Conservation (phyloP, 176 grass and related monocot species). For the Musa schizocarpa region DNA sequence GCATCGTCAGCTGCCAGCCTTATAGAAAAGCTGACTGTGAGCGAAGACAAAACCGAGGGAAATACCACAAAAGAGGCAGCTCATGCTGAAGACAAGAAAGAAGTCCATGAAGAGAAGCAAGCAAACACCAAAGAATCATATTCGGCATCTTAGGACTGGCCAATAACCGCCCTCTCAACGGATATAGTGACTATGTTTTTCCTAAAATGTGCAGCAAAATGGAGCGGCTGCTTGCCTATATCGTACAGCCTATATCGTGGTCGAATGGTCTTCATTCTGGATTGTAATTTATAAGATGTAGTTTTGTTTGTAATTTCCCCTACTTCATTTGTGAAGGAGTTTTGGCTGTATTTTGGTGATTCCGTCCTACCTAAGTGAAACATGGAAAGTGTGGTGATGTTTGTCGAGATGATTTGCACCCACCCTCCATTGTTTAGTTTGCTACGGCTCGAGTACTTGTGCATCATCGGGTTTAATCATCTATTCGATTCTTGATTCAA, state of each 20-base stretch:
- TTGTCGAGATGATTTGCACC: background rate
- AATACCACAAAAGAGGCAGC: slow-evolving; percentile 20
- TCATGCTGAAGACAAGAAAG: slow-evolving; percentile 22
- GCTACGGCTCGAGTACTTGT: too few species aligned
- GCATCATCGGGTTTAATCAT: too few species aligned
- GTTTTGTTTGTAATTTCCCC: background rate
- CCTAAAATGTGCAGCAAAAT: too few species aligned
- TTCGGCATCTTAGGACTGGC: background rate
- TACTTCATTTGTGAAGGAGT: background rate
- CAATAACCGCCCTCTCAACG: background rate
- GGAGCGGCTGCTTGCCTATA: background rate
- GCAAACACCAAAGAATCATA: background rate
- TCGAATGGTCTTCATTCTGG: background rate
- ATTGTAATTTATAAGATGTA: background rate
- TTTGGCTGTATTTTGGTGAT: background rate
- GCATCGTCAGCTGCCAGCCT: slow-evolving; percentile 33
- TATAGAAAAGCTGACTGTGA: slow-evolving; percentile 40
- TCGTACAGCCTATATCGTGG: background rate
- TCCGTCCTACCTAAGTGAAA: background rate
- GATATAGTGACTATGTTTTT: too few species aligned
- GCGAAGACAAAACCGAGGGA: slow-evolving; percentile 24
- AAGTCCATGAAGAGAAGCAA: background rate
- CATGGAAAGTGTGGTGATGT: background rate
- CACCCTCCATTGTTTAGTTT: too few species aligned
- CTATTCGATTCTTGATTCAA: too few species aligned